Evolutionary conservation across 2,329 filamentous ascomycete genomes (phyloP).

Genomic region (Penicillium frequentans): DNA sequence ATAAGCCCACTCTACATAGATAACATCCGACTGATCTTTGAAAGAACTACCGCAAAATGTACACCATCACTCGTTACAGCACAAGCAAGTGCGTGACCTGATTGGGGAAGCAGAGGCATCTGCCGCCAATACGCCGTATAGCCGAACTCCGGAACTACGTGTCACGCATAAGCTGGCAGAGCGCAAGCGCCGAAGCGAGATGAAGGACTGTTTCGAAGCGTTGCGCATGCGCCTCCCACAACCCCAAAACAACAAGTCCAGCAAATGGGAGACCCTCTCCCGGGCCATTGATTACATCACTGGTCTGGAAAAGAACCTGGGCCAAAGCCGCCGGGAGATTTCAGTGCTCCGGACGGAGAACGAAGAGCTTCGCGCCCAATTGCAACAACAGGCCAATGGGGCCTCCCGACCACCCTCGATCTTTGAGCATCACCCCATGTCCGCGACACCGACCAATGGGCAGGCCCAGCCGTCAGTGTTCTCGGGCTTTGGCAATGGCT

Average conservation of each 20-base stretch:
- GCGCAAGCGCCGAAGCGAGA: conserved; percentile 53
- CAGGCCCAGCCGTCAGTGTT: conserved; percentile 33
- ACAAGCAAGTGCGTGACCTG: conserved; percentile 49
- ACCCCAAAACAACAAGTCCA: conserved; percentile 51
- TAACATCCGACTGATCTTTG: neutral
- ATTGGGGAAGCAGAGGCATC: conserved; percentile 46
- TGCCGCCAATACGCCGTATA: conserved; percentile 47
- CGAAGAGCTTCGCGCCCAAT: conserved; percentile 41
- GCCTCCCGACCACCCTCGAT: conserved; percentile 32
- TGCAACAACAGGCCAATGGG: conserved; percentile 37
- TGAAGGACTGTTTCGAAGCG: conserved; percentile 53
- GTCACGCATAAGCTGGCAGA: conserved; percentile 53
- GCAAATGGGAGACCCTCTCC: conserved; percentile 54
- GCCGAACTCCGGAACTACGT: conserved; percentile 50
- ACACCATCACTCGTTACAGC: conserved; percentile 50
- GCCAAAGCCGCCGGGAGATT: conserved; percentile 40
- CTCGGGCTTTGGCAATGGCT: conserved; percentile 28
- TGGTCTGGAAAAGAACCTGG: conserved; percentile 43
- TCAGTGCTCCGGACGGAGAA: conserved; percentile 36
- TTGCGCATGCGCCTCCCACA: conserved; percentile 46
- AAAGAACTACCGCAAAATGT: conserved; percentile 48
- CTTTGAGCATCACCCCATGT: conserved; percentile 39
- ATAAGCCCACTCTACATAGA: neutral
- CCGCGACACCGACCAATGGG: conserved; percentile 33
- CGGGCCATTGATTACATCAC: conserved; percentile 51